These are phyloP conservation scores for Physcomitrellopsis africana DNA, from an alignment of 225 moss, liverwort and hornwort genomes.

Conservation along the genomic window DNA sequence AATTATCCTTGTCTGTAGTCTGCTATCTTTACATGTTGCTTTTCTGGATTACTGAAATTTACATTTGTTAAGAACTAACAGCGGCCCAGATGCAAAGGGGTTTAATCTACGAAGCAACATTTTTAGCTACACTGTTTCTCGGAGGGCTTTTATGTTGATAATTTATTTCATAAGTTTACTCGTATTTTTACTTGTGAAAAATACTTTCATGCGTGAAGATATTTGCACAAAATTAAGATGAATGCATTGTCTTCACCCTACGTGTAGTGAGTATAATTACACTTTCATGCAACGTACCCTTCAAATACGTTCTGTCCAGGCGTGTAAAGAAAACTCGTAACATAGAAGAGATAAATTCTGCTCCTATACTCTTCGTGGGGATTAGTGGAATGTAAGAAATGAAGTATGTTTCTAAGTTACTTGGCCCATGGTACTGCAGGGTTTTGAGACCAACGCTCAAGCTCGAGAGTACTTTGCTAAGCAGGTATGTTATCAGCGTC, in stretches of 20 bases:
- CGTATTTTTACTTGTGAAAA: neutral
- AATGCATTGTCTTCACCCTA: too few relatives aligned
- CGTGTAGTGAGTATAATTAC: too few relatives aligned
- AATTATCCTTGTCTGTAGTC: neutral
- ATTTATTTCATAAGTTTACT: too few relatives aligned
- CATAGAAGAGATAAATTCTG: too few relatives aligned
- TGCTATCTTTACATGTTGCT: constrained; percentile 1
- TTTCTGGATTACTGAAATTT: neutral
- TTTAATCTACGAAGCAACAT: neutral
- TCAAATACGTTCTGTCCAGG: too few relatives aligned
- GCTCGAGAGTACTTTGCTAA: constrained; percentile 87
- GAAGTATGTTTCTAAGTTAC: neutral
- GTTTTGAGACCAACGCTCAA: constrained; percentile 75
- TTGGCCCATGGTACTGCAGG: constrained; percentile 47
- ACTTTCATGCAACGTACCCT: too few relatives aligned
- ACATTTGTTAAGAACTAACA: neutral
- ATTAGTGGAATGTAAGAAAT: constrained; percentile 18
- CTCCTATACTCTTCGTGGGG: too few relatives aligned
- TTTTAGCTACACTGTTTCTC: neutral
- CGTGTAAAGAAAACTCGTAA: too few relatives aligned
- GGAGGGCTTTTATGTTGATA: too few relatives aligned
- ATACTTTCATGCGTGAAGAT: too few relatives aligned
- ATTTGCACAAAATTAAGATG: too few relatives aligned
- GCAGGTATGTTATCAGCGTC: constrained; percentile 58
- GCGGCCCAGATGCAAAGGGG: neutral